A percentile compares a stretch with the other conserved stretches of the same genome.
Evolutionary conservation across 179 eudicot species (phyloP).

Genomic region (Beta lomatogona): DNA sequence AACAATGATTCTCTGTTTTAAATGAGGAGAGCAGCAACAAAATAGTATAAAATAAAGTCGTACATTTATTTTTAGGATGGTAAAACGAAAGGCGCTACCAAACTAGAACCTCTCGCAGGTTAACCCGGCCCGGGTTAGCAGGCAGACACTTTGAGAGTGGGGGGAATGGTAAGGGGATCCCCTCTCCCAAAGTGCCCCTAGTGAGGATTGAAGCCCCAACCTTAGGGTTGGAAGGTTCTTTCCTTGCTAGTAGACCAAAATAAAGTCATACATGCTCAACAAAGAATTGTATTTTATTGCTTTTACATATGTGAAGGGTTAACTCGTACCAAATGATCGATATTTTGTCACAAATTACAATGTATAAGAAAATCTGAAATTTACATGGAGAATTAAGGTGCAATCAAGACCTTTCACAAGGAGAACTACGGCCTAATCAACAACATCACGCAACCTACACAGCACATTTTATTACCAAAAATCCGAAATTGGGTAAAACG

Average conservation of each 20-base stretch:
- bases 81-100: too few species aligned
- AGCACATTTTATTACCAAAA: constrained; percentile 24
- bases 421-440: constrained; percentile 11
- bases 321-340: not conserved
- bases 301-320: not conserved
- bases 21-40: too few species aligned
- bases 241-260: too few species aligned
- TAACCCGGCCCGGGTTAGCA: too few species aligned
- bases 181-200: too few species aligned
- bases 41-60: too few species aligned
- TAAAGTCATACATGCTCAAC: not conserved
- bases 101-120: too few species aligned
- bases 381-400: constrained; percentile 17
- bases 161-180: too few species aligned
- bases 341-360: constrained; percentile 5
- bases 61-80: not conserved
- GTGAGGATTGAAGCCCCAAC: too few species aligned
- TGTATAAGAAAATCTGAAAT: constrained; percentile 5
- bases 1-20: too few species aligned
- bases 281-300: not conserved
- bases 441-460: constrained; percentile 19
- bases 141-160: too few species aligned
- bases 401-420: constrained; percentile 6
- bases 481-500: not conserved
- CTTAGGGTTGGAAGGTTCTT: too few species aligned